phyloP scores from a whole-genome alignment of 306 rosid genomes.

The Quercus aquifolioides region DNA sequence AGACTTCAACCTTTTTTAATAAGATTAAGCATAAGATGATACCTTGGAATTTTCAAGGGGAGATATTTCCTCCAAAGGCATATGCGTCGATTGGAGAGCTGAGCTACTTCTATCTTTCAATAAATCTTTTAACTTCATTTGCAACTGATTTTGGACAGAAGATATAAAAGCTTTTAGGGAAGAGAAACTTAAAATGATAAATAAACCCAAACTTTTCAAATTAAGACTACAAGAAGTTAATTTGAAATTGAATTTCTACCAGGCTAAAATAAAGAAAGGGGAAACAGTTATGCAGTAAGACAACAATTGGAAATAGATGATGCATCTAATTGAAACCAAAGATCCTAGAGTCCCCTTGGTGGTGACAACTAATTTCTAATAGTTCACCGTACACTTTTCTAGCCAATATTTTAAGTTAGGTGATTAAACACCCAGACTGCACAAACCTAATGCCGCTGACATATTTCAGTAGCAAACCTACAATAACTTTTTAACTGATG shows the following conservation, averaged over 20 bases:
- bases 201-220: background rate
- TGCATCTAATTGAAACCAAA: background rate
- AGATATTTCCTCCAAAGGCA: constrained; percentile 32
- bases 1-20: background rate
- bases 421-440: background rate
- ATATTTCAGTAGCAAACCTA: background rate
- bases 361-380: background rate
- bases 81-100: constrained; percentile 15
- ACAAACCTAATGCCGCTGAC: background rate
- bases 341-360: background rate
- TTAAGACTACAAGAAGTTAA: background rate
- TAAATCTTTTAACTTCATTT: constrained; percentile 30
- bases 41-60: constrained; percentile 43
- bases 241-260: background rate
- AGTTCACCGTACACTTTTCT: background rate
- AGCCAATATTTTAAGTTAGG: background rate
- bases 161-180: background rate
- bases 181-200: background rate
- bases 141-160: constrained; percentile 30
- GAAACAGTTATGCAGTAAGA: background rate
- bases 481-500: background rate
- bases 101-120: constrained; percentile 37
- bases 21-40: constrained; percentile 9
- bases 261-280: background rate
- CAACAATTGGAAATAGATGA: background rate